Conservation (phyloP, 2,329 filamentous ascomycete genomes). For the Colletotrichum magnum region DNA sequence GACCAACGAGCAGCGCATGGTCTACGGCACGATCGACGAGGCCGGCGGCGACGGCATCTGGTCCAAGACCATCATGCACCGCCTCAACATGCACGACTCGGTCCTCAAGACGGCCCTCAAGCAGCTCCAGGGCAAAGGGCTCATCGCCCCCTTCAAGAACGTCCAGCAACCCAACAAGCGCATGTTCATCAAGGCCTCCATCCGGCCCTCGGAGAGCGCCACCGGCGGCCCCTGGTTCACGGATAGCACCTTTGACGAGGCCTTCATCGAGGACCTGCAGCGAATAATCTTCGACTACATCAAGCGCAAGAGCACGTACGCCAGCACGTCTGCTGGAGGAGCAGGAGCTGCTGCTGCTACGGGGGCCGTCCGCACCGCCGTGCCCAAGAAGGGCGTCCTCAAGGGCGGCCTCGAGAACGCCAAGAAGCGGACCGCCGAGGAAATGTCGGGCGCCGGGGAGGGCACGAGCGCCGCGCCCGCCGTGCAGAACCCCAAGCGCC, state of each 20-base stretch:
- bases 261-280: conserved; percentile 85
- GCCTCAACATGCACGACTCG: conserved; percentile 86
- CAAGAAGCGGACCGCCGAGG: conserved; percentile 67
- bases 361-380: conserved; percentile 53
- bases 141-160: conserved; percentile 91
- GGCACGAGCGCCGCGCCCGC: conserved; percentile 45
- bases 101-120: conserved; percentile 87
- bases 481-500: conserved; percentile 47
- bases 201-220: conserved; percentile 89
- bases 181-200: conserved; percentile 92
- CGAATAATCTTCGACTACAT: conserved; percentile 82
- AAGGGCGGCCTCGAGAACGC: conserved; percentile 61
- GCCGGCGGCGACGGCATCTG: conserved; percentile 89
- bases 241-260: conserved; percentile 89
- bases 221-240: conserved; percentile 97
- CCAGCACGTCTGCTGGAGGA: conserved; percentile 48
- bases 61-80: conserved; percentile 86
- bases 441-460: conserved; percentile 51
- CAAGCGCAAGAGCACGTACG: conserved; percentile 79
- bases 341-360: conserved; percentile 41
- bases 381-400: conserved; percentile 70
- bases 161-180: conserved; percentile 93
- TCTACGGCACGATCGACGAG: conserved; percentile 91
- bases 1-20: conserved; percentile 83
- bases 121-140: conserved; percentile 82